Evolutionary conservation across 2,329 filamentous ascomycete genomes (phyloP), one percentile per base, ranked within the genome.

Genomic region (Hysterium pulicare): DNA sequence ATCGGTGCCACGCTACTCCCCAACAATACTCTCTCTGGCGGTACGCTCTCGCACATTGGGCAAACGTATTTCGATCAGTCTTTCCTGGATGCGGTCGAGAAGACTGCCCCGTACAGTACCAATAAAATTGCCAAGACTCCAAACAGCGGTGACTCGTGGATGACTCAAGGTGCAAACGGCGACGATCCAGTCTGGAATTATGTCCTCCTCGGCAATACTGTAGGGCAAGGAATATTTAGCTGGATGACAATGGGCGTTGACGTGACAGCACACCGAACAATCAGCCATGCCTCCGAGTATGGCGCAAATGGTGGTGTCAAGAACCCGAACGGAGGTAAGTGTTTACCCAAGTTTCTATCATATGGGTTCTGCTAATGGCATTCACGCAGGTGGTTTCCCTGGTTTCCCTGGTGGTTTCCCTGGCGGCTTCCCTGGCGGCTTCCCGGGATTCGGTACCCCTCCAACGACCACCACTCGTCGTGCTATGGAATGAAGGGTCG

Each of bases 61-160:
- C 82, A 86, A 59, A 57, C 82, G 38, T 85, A 81, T 71, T 81
- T 81, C 42, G 79, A 85, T 59, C 76, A 83, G 57, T 68, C 71
- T 48, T 73, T 85, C 8, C 73, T 79, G 50, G 53, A 54, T 20
- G 48, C 67, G 30, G 77, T 84, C 41, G 74, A 81, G 47, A 59
- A 60, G 8, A 67, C 64, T 1, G 45, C 57, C 0, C 75, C 76
- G 3, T 72, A 73, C 60, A 68, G 58, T 52, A 68, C 61, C 44
- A 72, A 72, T 53, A 68, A 54, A 17, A 62, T 68, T 41, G 51
- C 49, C 13, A 24, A 76, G 16, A 81, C 73, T 4, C 64, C 57
- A 28, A 82, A 83, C 53, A 64, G 62, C 10, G 64, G 76, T 0
- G 79, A 83, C 57, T 42, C 47, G 15, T 69, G 81, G 35, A 69